Evolutionary conservation across 805 yeast genomes (phyloP).

Genomic region (Metschnikowia lunata): DNA sequence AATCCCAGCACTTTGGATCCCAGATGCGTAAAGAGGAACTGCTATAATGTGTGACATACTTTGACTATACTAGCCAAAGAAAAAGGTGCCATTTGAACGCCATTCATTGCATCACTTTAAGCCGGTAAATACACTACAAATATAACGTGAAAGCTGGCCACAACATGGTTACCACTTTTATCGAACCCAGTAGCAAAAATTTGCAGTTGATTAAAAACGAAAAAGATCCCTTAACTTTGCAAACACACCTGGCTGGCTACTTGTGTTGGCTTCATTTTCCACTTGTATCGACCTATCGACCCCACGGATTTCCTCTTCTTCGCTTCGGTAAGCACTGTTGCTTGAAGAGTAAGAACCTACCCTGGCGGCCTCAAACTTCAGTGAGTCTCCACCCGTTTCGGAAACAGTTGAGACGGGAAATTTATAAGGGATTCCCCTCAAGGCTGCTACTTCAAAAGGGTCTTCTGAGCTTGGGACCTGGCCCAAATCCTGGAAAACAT

Average conservation of each 20-base stretch:
- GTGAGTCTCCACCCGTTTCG: neutral
- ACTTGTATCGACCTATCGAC: neutral
- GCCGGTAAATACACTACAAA: neutral
- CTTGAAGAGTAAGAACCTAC: constrained; percentile 1
- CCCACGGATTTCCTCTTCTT: constrained; percentile 5
- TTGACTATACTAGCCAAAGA: too few species aligned
- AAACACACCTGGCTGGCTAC: constrained; percentile 2
- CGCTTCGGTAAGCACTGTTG: constrained; percentile 4
- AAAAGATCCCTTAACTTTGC: constrained; percentile 6
- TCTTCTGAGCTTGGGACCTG: neutral
- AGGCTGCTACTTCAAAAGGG: neutral
- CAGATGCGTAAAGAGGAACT: too few species aligned
- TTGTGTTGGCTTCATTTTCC: neutral
- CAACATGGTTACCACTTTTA: neutral
- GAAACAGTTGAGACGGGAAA: neutral
- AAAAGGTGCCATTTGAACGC: too few species aligned
- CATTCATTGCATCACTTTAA: too few species aligned
- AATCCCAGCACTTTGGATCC: too few species aligned
- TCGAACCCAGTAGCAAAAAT: neutral
- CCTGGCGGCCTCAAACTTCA: neutral
- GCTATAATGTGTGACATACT: too few species aligned
- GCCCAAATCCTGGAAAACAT: constrained; percentile 1
- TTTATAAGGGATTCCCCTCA: neutral
- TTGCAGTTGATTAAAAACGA: neutral
- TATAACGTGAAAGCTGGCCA: neutral